These are phyloP conservation scores for Mimosa pudica DNA, from an alignment of 306 rosid genomes.

Conservation along the genomic window DNA sequence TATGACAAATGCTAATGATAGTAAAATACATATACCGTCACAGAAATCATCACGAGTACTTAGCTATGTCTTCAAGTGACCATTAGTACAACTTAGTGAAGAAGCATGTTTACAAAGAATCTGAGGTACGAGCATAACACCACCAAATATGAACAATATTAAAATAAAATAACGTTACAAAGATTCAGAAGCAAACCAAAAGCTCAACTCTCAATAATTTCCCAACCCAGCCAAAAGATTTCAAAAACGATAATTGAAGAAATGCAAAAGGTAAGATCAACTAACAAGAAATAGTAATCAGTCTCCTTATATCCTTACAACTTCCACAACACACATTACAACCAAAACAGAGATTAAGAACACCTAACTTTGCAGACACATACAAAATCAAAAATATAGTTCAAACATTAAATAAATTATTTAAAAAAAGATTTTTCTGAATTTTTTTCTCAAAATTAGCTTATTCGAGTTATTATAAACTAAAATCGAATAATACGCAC, in stretches of 20 bases:
- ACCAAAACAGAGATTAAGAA: slow-evolving; percentile 13
- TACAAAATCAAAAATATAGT: too few relatives aligned
- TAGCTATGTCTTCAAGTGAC: slow-evolving; percentile 21
- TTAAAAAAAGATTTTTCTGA: too few relatives aligned
- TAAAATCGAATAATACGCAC: too few relatives aligned
- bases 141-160: slow-evolving; percentile 16
- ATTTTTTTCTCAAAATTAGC: too few relatives aligned
- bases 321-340: background rate
- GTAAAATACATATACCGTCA: slow-evolving; percentile 15
- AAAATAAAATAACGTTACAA: slow-evolving; percentile 24
- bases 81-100: slow-evolving; percentile 27
- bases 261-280: slow-evolving; percentile 8
- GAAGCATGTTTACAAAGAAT: slow-evolving; percentile 27
- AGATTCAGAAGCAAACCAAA: slow-evolving; percentile 24
- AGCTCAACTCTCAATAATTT: slow-evolving; percentile 5
- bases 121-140: slow-evolving; percentile 18
- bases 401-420: too few relatives aligned
- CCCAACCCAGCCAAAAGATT: slow-evolving; percentile 28
- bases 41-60: background rate
- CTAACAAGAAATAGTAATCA: slow-evolving; percentile 8
- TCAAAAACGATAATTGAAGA: slow-evolving; percentile 6
- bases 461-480: too few relatives aligned
- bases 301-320: background rate
- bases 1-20: slow-evolving; percentile 29
- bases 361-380: background rate